phyloP scores from a whole-genome alignment of 2,329 filamentous ascomycete genomes.

The Cladosporium oxysporum region DNA sequence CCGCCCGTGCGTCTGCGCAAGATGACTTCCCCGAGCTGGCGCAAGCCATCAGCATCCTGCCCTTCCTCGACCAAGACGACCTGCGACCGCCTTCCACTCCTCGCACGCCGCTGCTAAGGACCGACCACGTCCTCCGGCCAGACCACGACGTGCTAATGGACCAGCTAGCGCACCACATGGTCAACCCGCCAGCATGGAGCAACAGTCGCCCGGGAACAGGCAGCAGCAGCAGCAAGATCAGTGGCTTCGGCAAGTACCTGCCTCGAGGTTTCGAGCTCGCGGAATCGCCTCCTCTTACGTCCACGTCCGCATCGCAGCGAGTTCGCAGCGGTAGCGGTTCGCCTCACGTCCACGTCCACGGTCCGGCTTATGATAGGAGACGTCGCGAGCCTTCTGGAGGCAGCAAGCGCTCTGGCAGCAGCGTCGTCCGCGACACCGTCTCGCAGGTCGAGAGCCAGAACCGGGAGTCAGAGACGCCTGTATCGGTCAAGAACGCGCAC shows the following conservation, averaged over 20 bases:
- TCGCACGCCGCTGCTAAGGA: background rate
- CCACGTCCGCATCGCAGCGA: too few relatives aligned
- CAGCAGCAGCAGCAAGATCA: background rate
- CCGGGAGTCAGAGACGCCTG: background rate
- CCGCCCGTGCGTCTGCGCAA: background rate
- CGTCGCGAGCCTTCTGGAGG: background rate
- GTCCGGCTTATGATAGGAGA: background rate
- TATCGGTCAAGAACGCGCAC: background rate
- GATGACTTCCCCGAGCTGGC: background rate
- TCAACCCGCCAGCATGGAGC: background rate
- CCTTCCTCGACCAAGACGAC: background rate
- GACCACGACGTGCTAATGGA: background rate
- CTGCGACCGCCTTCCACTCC: background rate
- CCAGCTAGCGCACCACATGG: background rate
- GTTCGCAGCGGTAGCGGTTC: background rate
- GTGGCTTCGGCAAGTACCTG: background rate
- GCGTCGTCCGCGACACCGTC: background rate
- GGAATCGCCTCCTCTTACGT: background rate
- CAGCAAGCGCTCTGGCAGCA: background rate
- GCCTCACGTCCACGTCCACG: background rate
- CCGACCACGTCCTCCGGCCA: background rate
- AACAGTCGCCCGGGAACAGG: background rate
- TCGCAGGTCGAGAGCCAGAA: background rate
- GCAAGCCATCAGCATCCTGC: background rate
- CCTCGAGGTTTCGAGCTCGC: background rate